Evolutionary conservation across 768 basidiomycete species (phyloP).

Genomic region (Daedalea quercina): DNA sequence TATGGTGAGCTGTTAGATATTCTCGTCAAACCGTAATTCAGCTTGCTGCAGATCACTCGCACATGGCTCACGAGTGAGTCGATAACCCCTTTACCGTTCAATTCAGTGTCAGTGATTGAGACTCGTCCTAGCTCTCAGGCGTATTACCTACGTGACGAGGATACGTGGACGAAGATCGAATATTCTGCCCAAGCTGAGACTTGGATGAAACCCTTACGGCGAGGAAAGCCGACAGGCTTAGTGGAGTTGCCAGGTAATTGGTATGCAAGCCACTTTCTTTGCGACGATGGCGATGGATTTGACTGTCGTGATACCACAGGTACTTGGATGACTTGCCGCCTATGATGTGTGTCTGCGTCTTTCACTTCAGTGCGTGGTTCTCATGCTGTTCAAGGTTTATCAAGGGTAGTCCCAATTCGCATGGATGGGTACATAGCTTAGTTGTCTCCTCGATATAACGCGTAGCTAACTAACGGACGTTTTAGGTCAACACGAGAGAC

Average conservation of each 20-base stretch:
- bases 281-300: background rate
- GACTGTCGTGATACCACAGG: conserved; percentile 23
- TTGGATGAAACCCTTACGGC: conserved; percentile 71
- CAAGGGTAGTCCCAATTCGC: conserved; percentile 58
- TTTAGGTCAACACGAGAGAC: conserved; percentile 54
- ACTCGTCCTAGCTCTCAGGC: conserved; percentile 41
- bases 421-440: conserved; percentile 50
- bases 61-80: conserved; percentile 44
- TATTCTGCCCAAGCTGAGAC: conserved; percentile 47
- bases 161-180: conserved; percentile 70
- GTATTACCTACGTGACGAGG: conserved; percentile 62
- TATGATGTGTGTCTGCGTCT: conserved; percentile 42
- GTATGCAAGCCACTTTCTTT: conserved; percentile 25
- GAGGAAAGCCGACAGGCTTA: conserved; percentile 57
- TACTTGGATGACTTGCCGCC: conserved; percentile 71
- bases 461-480: too few species aligned
- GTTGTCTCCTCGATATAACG: background rate
- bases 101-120: background rate
- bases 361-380: background rate
- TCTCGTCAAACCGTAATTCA: background rate
- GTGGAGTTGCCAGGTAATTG: conserved; percentile 67
- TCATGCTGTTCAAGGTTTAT: conserved; percentile 46
- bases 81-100: background rate
- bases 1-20: conserved; percentile 40
- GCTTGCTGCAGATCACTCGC: conserved; percentile 42